Evolutionary conservation across 768 basidiomycete species (phyloP).

Genomic region (Leccinum boreale): DNA sequence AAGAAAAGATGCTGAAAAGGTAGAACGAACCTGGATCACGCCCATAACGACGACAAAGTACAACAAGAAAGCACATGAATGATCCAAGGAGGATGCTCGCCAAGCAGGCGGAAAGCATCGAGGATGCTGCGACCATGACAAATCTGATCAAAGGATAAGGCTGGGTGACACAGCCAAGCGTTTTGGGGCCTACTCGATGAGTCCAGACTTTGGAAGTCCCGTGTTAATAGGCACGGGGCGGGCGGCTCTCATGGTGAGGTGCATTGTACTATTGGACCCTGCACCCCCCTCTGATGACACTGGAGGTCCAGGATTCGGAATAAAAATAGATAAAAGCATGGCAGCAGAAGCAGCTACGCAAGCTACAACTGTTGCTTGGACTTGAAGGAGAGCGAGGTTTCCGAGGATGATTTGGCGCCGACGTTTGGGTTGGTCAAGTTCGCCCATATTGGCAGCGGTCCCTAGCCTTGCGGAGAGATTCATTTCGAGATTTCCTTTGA

Average conservation of each 20-base stretch:
- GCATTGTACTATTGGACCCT: constrained; percentile 12
- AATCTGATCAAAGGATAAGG: constrained; percentile 46
- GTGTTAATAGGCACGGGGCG: constrained; percentile 24
- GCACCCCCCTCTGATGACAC: constrained; percentile 3
- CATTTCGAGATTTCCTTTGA: constrained; percentile 99
- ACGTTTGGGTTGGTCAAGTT: constrained; percentile 68
- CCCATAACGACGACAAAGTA: constrained; percentile 69
- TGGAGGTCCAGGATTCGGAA: constrained; percentile 38
- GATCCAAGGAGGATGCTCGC: constrained; percentile 81
- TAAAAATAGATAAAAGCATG: constrained; percentile 64
- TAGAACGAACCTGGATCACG: constrained; percentile 73
- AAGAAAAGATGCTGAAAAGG: background rate
- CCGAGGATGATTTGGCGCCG: constrained; percentile 71
- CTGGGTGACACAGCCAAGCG: background rate
- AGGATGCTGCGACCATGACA: constrained; percentile 69
- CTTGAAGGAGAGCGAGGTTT: constrained; percentile 84
- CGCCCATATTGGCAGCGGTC: constrained; percentile 91
- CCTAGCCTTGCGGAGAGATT: constrained; percentile 94
- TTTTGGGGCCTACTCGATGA: constrained; percentile 34
- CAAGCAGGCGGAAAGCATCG: constrained; percentile 78
- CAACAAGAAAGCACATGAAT: constrained; percentile 86
- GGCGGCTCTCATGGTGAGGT: constrained; percentile 15
- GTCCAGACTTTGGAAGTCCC: constrained; percentile 35
- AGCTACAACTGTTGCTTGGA: constrained; percentile 89
- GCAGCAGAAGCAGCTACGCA: constrained; percentile 79